Percentiles rank a stretch among this genome's conserved stretches.
phyloP scores from a whole-genome alignment of 306 rosid species.

The Quercus rubra region DNA sequence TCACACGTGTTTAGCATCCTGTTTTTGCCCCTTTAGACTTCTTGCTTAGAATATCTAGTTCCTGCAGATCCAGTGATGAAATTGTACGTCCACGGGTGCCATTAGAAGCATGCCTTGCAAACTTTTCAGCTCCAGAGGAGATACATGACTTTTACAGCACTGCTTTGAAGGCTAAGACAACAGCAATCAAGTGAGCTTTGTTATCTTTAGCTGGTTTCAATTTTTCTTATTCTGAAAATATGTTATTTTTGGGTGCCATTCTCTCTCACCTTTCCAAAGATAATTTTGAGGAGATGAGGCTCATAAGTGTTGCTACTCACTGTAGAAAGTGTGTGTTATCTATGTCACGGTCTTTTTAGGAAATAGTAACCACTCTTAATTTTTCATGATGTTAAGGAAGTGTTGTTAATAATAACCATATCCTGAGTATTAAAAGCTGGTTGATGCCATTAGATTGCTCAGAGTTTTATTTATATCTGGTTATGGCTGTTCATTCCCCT shows the following conservation, averaged over 20 bases:
- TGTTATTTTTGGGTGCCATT: background rate
- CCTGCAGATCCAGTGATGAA: slow-evolving; percentile 60
- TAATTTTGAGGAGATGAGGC: too few species aligned
- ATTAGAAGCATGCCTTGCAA: slow-evolving; percentile 86
- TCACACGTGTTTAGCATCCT: slow-evolving; percentile 10
- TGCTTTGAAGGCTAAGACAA: slow-evolving; percentile 83
- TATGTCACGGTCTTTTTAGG: background rate
- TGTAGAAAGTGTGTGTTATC: background rate
- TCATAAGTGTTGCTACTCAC: too few species aligned
- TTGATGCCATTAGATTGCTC: slow-evolving; percentile 5
- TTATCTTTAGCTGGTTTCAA: slow-evolving; percentile 2
- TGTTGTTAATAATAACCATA: background rate
- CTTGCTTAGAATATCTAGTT: slow-evolving; percentile 34
- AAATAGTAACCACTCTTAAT: background rate
- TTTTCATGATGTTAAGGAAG: background rate
- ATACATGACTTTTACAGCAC: slow-evolving; percentile 90
- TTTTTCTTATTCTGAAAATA: background rate
- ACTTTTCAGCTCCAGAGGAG: slow-evolving; percentile 88
- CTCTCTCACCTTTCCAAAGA: background rate
- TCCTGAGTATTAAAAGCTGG: background rate
- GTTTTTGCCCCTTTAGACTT: slow-evolving; percentile 5
- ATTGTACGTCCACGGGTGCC: slow-evolving; percentile 97
- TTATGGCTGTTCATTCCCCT: background rate
- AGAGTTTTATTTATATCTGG: slow-evolving; percentile 19
- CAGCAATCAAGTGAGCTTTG: slow-evolving; percentile 75